A percentile compares a stretch with the other conserved stretches of the same genome.
Conservation (phyloP, 23 red algal genomes). For the Gracilariopsis chorda region DNA sequence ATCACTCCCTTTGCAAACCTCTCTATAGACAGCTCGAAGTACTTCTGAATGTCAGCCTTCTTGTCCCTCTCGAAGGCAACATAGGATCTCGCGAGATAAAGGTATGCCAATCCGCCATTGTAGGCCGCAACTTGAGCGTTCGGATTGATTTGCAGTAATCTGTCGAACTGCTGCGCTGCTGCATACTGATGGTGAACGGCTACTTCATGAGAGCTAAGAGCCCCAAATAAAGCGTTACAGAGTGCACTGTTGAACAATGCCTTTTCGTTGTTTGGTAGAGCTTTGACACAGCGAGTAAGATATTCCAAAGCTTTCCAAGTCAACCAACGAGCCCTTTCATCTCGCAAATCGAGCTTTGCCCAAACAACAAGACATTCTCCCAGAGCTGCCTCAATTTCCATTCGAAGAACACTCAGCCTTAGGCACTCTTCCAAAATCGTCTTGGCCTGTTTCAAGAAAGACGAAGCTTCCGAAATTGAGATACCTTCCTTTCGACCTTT, state of each 20-base stretch:
- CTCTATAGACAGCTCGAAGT: conserved; percentile 16
- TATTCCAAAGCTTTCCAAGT: not conserved
- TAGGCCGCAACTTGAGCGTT: conserved; percentile 27
- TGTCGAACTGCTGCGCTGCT: conserved; percentile 32
- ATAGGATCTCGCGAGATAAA: conserved; percentile 35
- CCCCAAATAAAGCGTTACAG: conserved; percentile 28
- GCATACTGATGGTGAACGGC: conserved; percentile 4
- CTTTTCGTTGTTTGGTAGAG: not conserved
- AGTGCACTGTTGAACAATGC: conserved; percentile 28
- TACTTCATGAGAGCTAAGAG: not conserved
- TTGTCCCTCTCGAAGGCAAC: not conserved
- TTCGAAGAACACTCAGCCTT: not conserved
- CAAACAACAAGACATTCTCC: conserved; percentile 34
- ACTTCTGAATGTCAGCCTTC: not conserved
- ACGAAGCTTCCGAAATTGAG: not conserved
- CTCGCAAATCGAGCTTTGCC: conserved; percentile 46
- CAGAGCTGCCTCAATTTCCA: not conserved
- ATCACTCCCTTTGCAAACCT: conserved; percentile 41
- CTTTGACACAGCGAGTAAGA: conserved; percentile 8
- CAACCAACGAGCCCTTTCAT: conserved; percentile 2
- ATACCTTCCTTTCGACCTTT: conserved; percentile 24
- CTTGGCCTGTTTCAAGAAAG: conserved; percentile 7
- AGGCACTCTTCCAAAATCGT: conserved; percentile 42
- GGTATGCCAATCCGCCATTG: conserved; percentile 60
- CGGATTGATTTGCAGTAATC: conserved; percentile 27